These are phyloP conservation scores for Keithomyces neogunnii DNA, from an alignment of 2,329 filamentous ascomycete species.

Conservation along the genomic window DNA sequence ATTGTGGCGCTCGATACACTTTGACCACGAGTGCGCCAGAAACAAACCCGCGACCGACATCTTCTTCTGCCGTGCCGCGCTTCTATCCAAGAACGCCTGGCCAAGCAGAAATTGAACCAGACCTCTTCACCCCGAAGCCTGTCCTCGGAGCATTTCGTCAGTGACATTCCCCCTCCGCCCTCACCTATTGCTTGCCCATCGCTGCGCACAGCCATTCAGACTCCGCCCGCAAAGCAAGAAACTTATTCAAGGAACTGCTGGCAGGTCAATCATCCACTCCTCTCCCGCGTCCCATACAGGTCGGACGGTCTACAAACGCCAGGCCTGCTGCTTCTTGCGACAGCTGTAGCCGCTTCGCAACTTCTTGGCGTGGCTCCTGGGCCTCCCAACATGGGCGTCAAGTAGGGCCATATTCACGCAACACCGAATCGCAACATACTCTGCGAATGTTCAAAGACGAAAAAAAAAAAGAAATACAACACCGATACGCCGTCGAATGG, in stretches of 20 bases:
- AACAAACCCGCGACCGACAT: background rate
- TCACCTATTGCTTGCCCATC: background rate
- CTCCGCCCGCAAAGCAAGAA: background rate
- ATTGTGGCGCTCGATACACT: background rate
- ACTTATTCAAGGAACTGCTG: background rate
- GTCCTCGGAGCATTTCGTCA: background rate
- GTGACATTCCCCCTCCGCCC: background rate
- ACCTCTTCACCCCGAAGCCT: background rate
- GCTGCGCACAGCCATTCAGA: no score
- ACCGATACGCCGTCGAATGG: slow-evolving; percentile 13
- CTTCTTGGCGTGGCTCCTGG: background rate
- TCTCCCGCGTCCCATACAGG: background rate
- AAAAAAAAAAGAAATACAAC: no score
- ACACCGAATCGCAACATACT: slow-evolving; percentile 5
- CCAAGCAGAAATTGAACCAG: background rate
- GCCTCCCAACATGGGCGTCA: slow-evolving; percentile 12
- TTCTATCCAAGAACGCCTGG: background rate
- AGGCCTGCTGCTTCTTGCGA: slow-evolving; percentile 4
- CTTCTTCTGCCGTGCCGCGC: background rate
- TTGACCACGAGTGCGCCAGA: background rate
- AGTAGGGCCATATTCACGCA: slow-evolving; percentile 10
- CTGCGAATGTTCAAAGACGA: background rate
- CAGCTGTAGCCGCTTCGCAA: slow-evolving; percentile 2
- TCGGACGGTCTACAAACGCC: background rate
- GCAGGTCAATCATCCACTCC: slow-evolving; percentile 1